Base-by-base conservation (phyloP, 2,329 filamentous ascomycete species). In the Claviceps sp. region DNA sequence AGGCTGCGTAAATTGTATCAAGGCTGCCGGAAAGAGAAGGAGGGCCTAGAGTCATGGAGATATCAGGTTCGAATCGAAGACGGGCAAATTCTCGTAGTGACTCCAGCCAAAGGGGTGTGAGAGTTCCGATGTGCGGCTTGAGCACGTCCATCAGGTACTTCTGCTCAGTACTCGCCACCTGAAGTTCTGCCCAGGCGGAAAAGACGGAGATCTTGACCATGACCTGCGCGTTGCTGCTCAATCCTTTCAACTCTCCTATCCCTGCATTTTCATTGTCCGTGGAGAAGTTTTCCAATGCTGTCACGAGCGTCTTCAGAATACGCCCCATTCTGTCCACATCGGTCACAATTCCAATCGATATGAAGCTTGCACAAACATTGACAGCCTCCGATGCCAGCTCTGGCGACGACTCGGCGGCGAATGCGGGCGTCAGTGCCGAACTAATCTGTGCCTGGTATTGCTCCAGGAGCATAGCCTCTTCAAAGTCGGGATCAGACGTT, bases 151-250 rank as follows among this genome's bases (percentile, higher is more conserved):
- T 78, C 16, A 98, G 75, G 62, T 98, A 97, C 49, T 81, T 82
- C 59, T 97, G 91, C 62, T 97, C 91, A 4, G 82, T 82, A 68
- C 91, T 97, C 26, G 93, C 89, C 55, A 98, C 90, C 68, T 98
- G 93, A 36, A 98, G 76, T 64, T 96, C 88, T 4, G 93, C 94
- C 93, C 93, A 98, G 1, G 91, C 93, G 1, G 91, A 93, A 66
- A 95, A 95, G 2, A 98, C 85, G 0, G 93, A 85, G 80, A 97
- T 93, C 67, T 95, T 95, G 51, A 98, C 88, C 93, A 98, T 98
- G 47, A 96, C 88, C 62, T 94, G 87, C 0, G 93, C 91, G 64
- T 98, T 98, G 2, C 91, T 89, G 63, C 90, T 96, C 17, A 98
- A 79, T 0, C 88, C 88, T 67, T 88, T 88, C 5, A 98, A 75